Base-by-base conservation (phyloP, 257 asterid genomes). In the Penstemon eatonii region DNA sequence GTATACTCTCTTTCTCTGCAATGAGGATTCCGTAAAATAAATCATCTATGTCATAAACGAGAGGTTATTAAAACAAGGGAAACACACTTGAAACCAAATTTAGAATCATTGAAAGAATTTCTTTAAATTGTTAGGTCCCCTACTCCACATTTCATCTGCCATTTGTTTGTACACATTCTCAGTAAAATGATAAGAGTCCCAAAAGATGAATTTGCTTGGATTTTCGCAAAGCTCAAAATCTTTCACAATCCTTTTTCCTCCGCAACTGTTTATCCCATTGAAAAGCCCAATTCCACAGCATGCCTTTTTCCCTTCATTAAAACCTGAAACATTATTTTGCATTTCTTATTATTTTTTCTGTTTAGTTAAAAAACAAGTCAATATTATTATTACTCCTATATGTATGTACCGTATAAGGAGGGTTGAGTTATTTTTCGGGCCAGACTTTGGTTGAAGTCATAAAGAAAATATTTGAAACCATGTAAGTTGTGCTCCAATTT, bases 241-340 rank as follows among this genome's bases (percentile, higher is more conserved):
- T 69, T 77, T 73, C 3, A 44, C 75, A 5, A 8, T 39, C 56
- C 87, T 81, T 73, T 72, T 81, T 2, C 89, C 89, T 56, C 94
- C 90, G 58, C 90, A 87, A 75, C 81, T 84, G 69, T 52, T 52
- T 7, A 47, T 36, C 33, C 87, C 94, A 41, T 83, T 70, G 7
- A 61, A 81, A 38, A 71, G 80, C 64, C 94, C 94, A 4, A 72
- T 68, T 2, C 94, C 89, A 55, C 89, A 87, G 55, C 91, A 87
- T 7, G 91, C 94, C 64, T 39, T 75, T 63, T 68, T 68, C 49
- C 77, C 81, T 60, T 78, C 90, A 81, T 69, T 66, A 37, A 82
- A 79, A 63, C 94, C 95, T 87, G 76, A 65, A 7, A 8, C 65
- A 5, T 9, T 9, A 41, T 37, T 60, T 38, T 7, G 11, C 19